Conservation (phyloP, 2,329 filamentous ascomycete genomes). For the Diaporthe nobilis region DNA sequence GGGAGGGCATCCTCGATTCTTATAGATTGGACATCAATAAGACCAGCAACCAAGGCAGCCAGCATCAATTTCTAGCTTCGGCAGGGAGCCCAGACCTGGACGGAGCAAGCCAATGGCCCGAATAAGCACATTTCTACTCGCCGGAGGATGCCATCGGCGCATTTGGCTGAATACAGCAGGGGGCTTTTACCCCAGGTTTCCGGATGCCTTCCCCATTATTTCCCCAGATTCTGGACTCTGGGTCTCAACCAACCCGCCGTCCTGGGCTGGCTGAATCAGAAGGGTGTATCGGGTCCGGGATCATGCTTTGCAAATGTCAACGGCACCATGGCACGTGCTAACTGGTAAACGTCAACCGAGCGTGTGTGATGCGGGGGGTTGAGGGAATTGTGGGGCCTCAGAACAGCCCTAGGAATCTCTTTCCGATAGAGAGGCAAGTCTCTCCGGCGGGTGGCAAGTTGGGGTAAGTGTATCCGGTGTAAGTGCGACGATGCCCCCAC, state of each 20-base stretch:
- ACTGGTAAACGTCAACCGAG: not conserved
- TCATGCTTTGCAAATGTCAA: not conserved
- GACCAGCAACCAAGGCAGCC: too few species aligned
- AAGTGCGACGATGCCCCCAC: not conserved
- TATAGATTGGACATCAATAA: not conserved
- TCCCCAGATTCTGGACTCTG: not conserved
- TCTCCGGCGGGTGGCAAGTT: not conserved
- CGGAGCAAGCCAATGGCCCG: not conserved
- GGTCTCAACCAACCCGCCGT: not conserved
- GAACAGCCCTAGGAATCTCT: not conserved
- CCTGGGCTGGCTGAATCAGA: not conserved
- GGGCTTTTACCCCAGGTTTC: not conserved
- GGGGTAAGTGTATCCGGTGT: constrained; percentile 12
- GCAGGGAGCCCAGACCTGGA: not conserved
- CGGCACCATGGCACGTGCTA: not conserved
- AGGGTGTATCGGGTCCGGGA: constrained; percentile 1
- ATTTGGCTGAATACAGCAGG: not conserved
- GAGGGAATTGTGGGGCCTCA: not conserved
- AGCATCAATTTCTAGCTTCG: not conserved
- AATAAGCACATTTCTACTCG: not conserved
- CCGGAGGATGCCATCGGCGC: not conserved
- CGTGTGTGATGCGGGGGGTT: not conserved
- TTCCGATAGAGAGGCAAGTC: not conserved
- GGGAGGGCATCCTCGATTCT: not conserved
- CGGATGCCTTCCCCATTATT: not conserved